These are phyloP conservation scores for Colletotrichum sp. DNA, from an alignment of 2,329 filamentous ascomycete species.

Conservation along the genomic window DNA sequence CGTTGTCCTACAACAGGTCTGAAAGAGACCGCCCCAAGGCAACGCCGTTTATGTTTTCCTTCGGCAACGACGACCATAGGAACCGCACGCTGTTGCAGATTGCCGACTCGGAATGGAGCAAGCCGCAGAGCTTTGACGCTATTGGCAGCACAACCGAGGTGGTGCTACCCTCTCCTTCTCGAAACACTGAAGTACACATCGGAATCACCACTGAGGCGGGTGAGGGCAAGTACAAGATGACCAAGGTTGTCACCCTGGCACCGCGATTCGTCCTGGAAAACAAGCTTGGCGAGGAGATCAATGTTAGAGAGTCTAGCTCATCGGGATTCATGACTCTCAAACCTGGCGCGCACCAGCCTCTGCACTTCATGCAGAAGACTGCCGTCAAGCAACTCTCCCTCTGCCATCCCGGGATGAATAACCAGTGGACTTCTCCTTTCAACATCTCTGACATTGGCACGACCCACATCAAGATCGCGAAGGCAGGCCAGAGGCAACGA, in stretches of 20 bases:
- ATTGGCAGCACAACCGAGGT: slow-evolving; percentile 94
- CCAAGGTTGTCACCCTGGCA: slow-evolving; percentile 91
- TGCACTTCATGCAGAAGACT: slow-evolving; percentile 88
- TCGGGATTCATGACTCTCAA: slow-evolving; percentile 82
- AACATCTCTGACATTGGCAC: slow-evolving; percentile 95
- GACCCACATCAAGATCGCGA: slow-evolving; percentile 91
- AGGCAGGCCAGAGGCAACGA: slow-evolving; percentile 85
- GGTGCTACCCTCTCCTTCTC: slow-evolving; percentile 74
- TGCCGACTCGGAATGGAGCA: slow-evolving; percentile 93
- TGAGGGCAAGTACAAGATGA: slow-evolving; percentile 97
- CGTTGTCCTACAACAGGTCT: slow-evolving; percentile 52
- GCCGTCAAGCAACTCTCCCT: slow-evolving; percentile 88
- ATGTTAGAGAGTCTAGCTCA: slow-evolving; percentile 90
- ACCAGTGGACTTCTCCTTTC: slow-evolving; percentile 97
- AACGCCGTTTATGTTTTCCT: slow-evolving; percentile 96
- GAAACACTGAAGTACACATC: slow-evolving; percentile 83
- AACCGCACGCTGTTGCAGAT: slow-evolving; percentile 90
- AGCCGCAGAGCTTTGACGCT: slow-evolving; percentile 96
- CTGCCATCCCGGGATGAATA: slow-evolving; percentile 92
- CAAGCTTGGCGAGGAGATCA: slow-evolving; percentile 85
- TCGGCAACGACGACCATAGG: slow-evolving; percentile 83
- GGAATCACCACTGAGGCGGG: slow-evolving; percentile 89
- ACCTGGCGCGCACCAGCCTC: slow-evolving; percentile 78
- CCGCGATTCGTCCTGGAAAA: slow-evolving; percentile 95
- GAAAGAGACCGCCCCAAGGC: slow-evolving; percentile 71